Evolutionary conservation across 352 stramenopile species (phyloP).

Genomic region (Phytophthora nicotianae): DNA sequence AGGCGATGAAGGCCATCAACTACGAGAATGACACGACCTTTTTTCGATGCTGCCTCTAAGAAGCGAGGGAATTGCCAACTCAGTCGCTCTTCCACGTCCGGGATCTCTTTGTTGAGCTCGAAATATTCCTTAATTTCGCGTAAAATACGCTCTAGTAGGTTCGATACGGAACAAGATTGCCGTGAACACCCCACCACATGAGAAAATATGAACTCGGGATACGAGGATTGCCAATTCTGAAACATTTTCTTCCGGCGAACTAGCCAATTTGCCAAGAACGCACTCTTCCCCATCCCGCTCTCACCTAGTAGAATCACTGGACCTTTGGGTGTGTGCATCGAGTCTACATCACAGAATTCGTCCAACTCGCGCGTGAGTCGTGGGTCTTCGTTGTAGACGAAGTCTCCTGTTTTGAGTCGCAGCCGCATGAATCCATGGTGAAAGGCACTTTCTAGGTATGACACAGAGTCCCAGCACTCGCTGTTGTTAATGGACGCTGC

Average conservation of each 20-base stretch:
- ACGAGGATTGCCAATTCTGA: slow-evolving; percentile 82
- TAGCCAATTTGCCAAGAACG: slow-evolving; percentile 85
- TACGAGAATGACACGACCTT: slow-evolving; percentile 89
- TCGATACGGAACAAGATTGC: slow-evolving; percentile 86
- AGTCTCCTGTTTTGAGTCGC: slow-evolving; percentile 68
- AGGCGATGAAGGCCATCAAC: slow-evolving; percentile 91
- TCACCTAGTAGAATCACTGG: slow-evolving; percentile 80
- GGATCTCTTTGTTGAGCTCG: slow-evolving; percentile 86
- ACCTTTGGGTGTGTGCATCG: slow-evolving; percentile 80
- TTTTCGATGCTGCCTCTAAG: slow-evolving; percentile 89
- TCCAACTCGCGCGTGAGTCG: slow-evolving; percentile 71
- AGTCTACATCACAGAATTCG: slow-evolving; percentile 86
- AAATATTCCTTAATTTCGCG: slow-evolving; percentile 92
- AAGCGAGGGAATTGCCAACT: slow-evolving; percentile 93
- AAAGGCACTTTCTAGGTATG: slow-evolving; percentile 80
- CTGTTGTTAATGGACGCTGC: slow-evolving; percentile 30
- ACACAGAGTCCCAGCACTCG: slow-evolving; percentile 83
- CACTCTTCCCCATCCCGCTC: slow-evolving; percentile 73
- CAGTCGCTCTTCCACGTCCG: slow-evolving; percentile 85
- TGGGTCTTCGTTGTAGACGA: slow-evolving; percentile 77
- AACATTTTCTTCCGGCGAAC: slow-evolving; percentile 86
- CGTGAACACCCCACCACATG: slow-evolving; percentile 90
- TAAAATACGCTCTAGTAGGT: slow-evolving; percentile 87
- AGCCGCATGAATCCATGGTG: slow-evolving; percentile 83
- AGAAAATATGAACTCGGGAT: slow-evolving; percentile 90